Percentiles rank a stretch among this genome's conserved stretches.
Evolutionary conservation across 1,284 basidiomycete genomes (phyloP).

Genomic region (Blastosporella zonata): DNA sequence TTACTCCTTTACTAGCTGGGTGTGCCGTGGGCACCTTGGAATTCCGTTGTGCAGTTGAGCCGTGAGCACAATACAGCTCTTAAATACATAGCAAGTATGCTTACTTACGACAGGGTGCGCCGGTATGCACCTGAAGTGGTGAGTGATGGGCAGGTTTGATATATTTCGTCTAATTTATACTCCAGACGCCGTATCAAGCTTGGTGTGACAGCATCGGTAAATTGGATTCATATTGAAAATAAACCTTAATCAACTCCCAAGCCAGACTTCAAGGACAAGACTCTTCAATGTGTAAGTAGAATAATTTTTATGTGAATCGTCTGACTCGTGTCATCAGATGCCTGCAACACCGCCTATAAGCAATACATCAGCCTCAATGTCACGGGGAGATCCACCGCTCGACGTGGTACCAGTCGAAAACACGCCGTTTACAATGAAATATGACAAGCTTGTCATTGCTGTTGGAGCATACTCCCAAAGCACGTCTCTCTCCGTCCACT

Average conservation of each 20-base stretch:
- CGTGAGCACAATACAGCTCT: slow-evolving; percentile 59
- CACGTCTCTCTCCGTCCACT: slow-evolving; percentile 27
- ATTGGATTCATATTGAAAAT: slow-evolving; percentile 10
- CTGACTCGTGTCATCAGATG: slow-evolving; percentile 3
- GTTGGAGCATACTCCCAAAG: slow-evolving; percentile 86
- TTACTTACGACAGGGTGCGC: slow-evolving; percentile 7
- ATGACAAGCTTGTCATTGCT: slow-evolving; percentile 82
- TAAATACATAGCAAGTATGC: slow-evolving; percentile 42
- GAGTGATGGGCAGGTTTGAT: slow-evolving; percentile 32
- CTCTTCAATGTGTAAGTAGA: slow-evolving; percentile 11
- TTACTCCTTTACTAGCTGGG: slow-evolving; percentile 76
- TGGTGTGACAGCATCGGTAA: slow-evolving; percentile 70
- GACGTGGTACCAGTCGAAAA: slow-evolving; percentile 11
- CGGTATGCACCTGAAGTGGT: slow-evolving; percentile 17
- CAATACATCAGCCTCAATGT: neutral
- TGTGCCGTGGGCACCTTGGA: slow-evolving; percentile 83
- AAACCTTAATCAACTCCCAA: neutral
- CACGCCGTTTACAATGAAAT: slow-evolving; percentile 52
- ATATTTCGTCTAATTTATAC: neutral
- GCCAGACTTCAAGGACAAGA: slow-evolving; percentile 14
- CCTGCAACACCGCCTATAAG: slow-evolving; percentile 9
- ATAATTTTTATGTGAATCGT: neutral
- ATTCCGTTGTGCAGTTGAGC: slow-evolving; percentile 78
- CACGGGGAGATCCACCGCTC: slow-evolving; percentile 5
- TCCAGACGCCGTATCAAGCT: slow-evolving; percentile 61